Evolutionary conservation across 1,139 yeast genomes (phyloP), one percentile per base, ranked within the genome.

Genomic region (Oligophagozyma castellii): DNA sequence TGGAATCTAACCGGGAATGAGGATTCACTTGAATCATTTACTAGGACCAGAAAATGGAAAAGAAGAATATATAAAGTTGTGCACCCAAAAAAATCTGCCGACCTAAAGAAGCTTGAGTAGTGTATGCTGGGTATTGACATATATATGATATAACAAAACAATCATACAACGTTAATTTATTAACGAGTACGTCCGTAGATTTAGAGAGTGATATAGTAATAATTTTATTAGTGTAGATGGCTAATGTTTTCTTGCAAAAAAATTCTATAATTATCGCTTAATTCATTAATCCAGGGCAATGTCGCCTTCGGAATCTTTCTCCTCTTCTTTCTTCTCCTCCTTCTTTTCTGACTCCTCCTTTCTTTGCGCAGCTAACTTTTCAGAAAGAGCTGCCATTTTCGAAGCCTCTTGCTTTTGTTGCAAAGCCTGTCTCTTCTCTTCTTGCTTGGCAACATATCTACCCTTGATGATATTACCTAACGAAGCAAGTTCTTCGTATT

Each of bases 381-480:
- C 94, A 45, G 93, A 86, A 73, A 83, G 74, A 49, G 75, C 83
- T 56, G 83, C 80, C 61, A 80, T 72, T 54, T 73, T 83, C 45
- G 73, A 69, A 45, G 93, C 92, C 63, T 86, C 96, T 59, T 75
- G 76, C 63, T 81, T 80, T 47, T 83, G 73, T 62, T 80, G 75
- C 53, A 68, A 62, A 51, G 93, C 84, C 63, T 83, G 93, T 61
- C 77, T 77, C 70, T 81, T 80, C 62, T 89, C 96, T 64, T 89
- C 95, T 59, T 84, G 83, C 63, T 89, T 84, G 42, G 89, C 81
- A 48, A 77, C 65, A 67, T 80, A 89, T 66, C 98, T 78, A 51
- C 95, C 96, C 65, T 78, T 80, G 60, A 89, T 83, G 46, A 89
- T 65, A 68, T 92, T 89, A 60, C 98, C 98, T 50, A 76, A 67